Evolutionary conservation across 2,329 filamentous ascomycete genomes (phyloP), one percentile per base, ranked within the genome.

Genomic region (Diaporthe nobilis): DNA sequence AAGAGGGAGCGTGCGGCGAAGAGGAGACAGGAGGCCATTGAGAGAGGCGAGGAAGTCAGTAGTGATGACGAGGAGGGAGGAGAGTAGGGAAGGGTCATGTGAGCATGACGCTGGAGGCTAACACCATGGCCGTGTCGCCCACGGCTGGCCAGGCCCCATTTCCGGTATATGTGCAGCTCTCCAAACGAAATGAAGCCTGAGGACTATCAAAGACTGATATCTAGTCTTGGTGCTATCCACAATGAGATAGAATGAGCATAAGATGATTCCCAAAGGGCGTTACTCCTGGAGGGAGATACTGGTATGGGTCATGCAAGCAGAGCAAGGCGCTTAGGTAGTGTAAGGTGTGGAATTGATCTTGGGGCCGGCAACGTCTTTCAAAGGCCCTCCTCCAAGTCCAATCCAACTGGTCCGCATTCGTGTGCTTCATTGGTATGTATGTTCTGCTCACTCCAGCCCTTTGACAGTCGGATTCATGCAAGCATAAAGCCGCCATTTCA

Each of bases 1-100:
- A 95, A 95, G 84, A 88, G 86, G 78, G 90, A 91, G 75, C 86
- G 91, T 73, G 90, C 88, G 68, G 90, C 89, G 17, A 91, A 87
- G 83, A 89, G 87, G 82, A 88, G 89, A 77, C 87, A 88, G 77
- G 88, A 87, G 77, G 88, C 87, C 4, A 85, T 88, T 39, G 88
- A 89, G 31, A 86, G 85, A 0, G 88, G 87, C 2, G 88, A 89
- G 77, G 87, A 88, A 58, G 85, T 88, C 10, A 87, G 85, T 57
- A 86, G 87, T 9, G 85, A 86, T 28, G 85, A 87, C 57, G 85
- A 84, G 9, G 83, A 82, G 34, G 80, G 76, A 1, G 76, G 57
- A 2, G 68, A 74, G 9, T 58, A 73, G 71, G 20, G 25, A 49
- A 15, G 9, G 57, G 31, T 44, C 34, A 34, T 31, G 37, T 25